Base-by-base conservation (phyloP, 495 filamentous ascomycete species). In the Xylaria cubensis region DNA sequence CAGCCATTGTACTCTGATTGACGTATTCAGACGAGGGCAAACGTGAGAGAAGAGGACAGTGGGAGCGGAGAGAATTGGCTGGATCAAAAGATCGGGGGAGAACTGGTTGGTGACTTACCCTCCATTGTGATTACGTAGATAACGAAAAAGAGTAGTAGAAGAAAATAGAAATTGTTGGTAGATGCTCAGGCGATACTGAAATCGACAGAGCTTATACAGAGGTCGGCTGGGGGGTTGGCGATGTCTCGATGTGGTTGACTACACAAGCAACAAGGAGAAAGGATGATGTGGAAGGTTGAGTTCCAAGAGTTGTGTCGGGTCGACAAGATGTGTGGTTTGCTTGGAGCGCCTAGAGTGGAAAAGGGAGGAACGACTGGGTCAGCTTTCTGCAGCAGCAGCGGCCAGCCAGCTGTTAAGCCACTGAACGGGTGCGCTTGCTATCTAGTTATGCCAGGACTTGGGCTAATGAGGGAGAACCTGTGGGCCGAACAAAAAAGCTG, bases 121-220 rank as follows among this genome's bases (percentile, higher is more conserved):
- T 86, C 85, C 85, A 86, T 86, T 80, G 78, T 84, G 83, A 84
- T 83, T 84, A 84, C 72, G 80, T 81, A 79, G 82, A 72, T 77
- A 73, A 74, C 75, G 73, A 81, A 76, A 74, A 72, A 80, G 73
- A 78, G 73, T 73, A 78, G 77, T 55, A 78, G 74, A 75, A 71
- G 74, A 78, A 74, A 79, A 78, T 76, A 75, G 78, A 71, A 73
- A 76, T 78, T 51, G 46, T 64, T 66, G 66, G 71, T 77, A 74
- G 64, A 68, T 80, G 80, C 80, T 82, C 80, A 77, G 76, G 77
- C 83, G 83, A 86, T 84, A 78, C 75, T 78, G 75, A 71, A 81
- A 82, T 81, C 81, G 82, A 76, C 77, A 78, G 80, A 79, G 81
- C 76, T 29, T 74, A 80, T 61, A 50, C 39, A 50, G 53, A 76